Conservation (phyloP, 2,329 filamentous ascomycete species). For the Aureobasidium lini region DNA sequence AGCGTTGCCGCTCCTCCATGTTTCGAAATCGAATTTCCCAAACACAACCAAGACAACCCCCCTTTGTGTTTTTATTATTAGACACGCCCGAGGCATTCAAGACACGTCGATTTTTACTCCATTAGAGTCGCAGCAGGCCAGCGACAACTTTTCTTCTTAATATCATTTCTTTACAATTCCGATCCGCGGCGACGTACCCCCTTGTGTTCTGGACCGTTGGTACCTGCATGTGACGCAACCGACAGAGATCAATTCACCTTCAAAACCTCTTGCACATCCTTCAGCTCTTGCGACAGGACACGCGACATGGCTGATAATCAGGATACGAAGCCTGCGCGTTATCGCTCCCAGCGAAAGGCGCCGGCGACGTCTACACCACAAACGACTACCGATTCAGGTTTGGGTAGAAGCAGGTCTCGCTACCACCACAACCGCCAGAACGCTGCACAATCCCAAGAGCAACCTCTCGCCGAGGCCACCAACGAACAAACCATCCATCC, state of each 20-base stretch:
- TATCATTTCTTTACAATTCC: neutral
- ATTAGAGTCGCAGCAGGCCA: conserved; percentile 4
- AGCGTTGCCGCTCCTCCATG: conserved; percentile 4
- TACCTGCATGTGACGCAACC: conserved; percentile 10
- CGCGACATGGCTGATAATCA: conserved; percentile 16
- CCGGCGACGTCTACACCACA: conserved; percentile 18
- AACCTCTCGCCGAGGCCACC: neutral
- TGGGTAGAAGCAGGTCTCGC: conserved; percentile 17
- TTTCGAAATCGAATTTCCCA: conserved; percentile 6
- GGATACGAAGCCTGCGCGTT: conserved; percentile 46
- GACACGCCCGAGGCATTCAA: neutral
- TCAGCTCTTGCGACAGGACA: neutral
- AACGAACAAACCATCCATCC: neutral
- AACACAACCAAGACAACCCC: neutral
- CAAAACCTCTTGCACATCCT: neutral
- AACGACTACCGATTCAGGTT: neutral
- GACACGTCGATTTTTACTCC: neutral
- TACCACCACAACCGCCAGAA: conserved; percentile 16
- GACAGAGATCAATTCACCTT: neutral
- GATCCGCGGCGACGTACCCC: neutral
- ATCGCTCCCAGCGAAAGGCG: conserved; percentile 48
- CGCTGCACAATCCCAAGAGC: neutral
- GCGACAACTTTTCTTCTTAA: neutral
- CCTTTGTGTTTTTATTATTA: conserved; percentile 11
- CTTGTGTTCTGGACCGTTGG: conserved; percentile 2